Evolutionary conservation across 129 eudicot species (phyloP).

Genomic region (Rutidosis leptorrhynchoides): DNA sequence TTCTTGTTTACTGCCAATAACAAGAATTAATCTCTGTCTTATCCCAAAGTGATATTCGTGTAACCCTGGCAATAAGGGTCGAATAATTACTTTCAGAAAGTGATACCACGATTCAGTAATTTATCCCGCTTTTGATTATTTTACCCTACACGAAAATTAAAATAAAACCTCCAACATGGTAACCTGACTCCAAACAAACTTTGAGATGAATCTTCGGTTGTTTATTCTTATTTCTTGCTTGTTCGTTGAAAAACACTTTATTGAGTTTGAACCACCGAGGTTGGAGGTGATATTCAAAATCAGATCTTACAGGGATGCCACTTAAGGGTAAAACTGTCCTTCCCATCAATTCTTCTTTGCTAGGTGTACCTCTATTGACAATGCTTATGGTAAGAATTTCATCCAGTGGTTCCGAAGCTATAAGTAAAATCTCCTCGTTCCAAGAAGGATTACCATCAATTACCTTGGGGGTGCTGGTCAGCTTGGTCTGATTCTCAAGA

Average conservation of each 20-base stretch:
- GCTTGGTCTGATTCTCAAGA: background rate
- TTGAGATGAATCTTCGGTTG: background rate
- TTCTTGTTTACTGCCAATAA: too few species aligned
- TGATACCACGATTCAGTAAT: too few species aligned
- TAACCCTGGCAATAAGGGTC: too few species aligned
- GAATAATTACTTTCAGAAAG: too few species aligned
- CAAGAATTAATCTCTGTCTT: too few species aligned
- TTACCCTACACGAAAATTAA: too few species aligned
- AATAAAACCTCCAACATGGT: too few species aligned
- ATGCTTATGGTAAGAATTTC: conserved; percentile 56
- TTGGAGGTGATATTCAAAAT: conserved; percentile 36
- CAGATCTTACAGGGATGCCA: conserved; percentile 48
- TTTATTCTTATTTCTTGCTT: conserved; percentile 41
- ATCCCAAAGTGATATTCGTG: too few species aligned
- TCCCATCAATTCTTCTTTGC: conserved; percentile 57
- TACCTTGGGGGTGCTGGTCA: background rate
- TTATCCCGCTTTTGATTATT: too few species aligned
- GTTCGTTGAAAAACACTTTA: conserved; percentile 19
- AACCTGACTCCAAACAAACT: conserved; percentile 80
- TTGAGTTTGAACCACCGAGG: conserved; percentile 58
- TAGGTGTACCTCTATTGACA: conserved; percentile 60
- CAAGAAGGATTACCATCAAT: conserved; percentile 24
- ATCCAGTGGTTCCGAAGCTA: conserved; percentile 91
- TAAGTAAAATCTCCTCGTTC: conserved; percentile 87
- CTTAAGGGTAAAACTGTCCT: conserved; percentile 52